Evolutionary conservation across 108 stramenopile genomes (phyloP).

Genomic region (Aureococcus anophagefferens): DNA sequence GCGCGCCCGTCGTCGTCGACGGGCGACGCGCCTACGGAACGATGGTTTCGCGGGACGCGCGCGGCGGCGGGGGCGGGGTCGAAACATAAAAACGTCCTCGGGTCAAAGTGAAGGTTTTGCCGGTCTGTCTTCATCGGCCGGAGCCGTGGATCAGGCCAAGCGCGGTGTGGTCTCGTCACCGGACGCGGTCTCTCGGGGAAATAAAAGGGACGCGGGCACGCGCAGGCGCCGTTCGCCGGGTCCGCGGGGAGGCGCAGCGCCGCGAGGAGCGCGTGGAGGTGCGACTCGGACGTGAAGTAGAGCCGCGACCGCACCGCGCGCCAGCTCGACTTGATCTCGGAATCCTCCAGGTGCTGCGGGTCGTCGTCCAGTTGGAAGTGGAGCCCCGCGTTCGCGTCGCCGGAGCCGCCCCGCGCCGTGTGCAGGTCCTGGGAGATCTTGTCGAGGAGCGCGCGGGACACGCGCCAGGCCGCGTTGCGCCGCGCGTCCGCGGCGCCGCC

Average conservation of each 20-base stretch:
- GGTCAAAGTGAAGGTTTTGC: not conserved
- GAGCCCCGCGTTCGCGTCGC: constrained; percentile 77
- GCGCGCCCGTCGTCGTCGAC: not conserved
- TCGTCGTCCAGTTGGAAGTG: constrained; percentile 42
- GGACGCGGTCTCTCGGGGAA: too few species aligned
- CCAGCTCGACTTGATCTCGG: constrained; percentile 87
- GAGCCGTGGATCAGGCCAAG: too few species aligned
- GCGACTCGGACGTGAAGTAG: constrained; percentile 93
- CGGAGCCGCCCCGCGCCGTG: constrained; percentile 71
- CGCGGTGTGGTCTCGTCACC: too few species aligned
- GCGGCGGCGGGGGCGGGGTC: not conserved
- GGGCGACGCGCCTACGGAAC: too few species aligned
- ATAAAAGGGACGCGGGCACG: constrained; percentile 44
- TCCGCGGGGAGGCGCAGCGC: constrained; percentile 70
- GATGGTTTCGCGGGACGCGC: too few species aligned
- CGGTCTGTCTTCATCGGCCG: too few species aligned
- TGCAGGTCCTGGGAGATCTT: constrained; percentile 82
- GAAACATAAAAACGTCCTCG: not conserved
- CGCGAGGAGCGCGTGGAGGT: constrained; percentile 87
- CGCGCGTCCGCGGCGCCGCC: constrained; percentile 75
- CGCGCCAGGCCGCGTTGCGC: constrained; percentile 71
- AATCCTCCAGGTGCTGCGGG: constrained; percentile 74
- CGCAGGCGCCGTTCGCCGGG: constrained; percentile 18
- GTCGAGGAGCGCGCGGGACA: constrained; percentile 78
- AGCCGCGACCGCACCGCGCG: constrained; percentile 89